Conservation (phyloP, 306 rosid species). For the Senna tora region DNA sequence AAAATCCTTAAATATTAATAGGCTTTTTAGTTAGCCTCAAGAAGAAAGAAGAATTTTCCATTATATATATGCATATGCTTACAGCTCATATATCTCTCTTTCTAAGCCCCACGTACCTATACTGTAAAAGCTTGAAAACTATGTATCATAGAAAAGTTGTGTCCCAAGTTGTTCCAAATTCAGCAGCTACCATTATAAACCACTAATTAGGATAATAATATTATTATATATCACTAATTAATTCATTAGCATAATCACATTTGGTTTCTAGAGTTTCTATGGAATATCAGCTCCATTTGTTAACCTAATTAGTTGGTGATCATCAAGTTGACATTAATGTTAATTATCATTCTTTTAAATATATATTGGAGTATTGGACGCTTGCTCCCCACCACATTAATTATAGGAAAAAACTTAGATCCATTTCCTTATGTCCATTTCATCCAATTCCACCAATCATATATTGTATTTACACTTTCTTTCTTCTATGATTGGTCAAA, state of each 20-base stretch:
- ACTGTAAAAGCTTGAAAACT: slow-evolving; percentile 13
- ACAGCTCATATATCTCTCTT: slow-evolving; percentile 24
- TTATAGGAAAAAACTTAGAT: no score
- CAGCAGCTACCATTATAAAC: not conserved
- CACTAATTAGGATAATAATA: not conserved
- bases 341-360: no score
- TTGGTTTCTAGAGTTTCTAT: no score
- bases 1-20: not conserved
- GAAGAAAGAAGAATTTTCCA: slow-evolving; percentile 29
- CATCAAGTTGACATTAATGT: no score
- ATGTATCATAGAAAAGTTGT: not conserved
- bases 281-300: no score
- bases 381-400: no score
- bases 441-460: no score
- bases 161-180: not conserved
- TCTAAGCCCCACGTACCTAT: not conserved
- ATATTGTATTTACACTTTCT: no score
- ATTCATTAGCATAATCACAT: not conserved
- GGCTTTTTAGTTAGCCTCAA: slow-evolving; percentile 31
- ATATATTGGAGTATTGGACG: no score
- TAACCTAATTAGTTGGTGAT: no score
- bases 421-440: no score
- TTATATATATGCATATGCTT: not conserved
- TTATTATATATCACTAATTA: not conserved
- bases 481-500: no score